phyloP scores from a whole-genome alignment of 2,329 filamentous ascomycete genomes.

The Colletotrichum shisoi region DNA sequence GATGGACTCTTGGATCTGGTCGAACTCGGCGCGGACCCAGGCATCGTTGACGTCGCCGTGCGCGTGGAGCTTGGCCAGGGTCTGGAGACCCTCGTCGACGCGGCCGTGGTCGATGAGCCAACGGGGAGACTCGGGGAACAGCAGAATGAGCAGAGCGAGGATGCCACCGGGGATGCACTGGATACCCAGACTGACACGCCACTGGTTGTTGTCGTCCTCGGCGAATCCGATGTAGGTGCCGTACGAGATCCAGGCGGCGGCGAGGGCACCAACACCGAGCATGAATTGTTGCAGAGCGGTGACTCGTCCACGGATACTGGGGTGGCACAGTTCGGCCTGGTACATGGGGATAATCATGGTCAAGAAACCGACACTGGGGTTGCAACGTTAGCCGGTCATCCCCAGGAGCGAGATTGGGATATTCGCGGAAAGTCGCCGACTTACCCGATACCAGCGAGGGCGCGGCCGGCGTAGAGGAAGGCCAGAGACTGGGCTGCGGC shows the following conservation, averaged over 20 bases:
- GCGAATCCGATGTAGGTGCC: conserved; percentile 51
- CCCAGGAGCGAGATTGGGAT: not conserved
- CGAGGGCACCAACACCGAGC: conserved; percentile 76
- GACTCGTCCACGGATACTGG: conserved; percentile 76
- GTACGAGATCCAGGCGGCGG: conserved; percentile 77
- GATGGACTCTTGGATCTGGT: conserved; percentile 73
- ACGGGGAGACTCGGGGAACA: conserved; percentile 75
- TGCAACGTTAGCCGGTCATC: not conserved
- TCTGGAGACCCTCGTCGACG: conserved; percentile 69
- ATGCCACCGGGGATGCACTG: conserved; percentile 74
- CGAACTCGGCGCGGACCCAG: conserved; percentile 76
- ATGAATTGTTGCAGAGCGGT: conserved; percentile 84
- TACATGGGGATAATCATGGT: conserved; percentile 65
- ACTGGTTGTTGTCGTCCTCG: conserved; percentile 46
- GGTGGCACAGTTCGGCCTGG: conserved; percentile 81
- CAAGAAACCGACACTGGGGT: conserved; percentile 55
- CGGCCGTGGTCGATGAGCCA: conserved; percentile 79
- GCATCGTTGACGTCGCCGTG: conserved; percentile 70
- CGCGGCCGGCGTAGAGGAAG: conserved; percentile 75
- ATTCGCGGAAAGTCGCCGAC: not conserved
- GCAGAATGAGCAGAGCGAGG: conserved; percentile 68
- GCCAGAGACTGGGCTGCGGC: conserved; percentile 67
- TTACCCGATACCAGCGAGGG: conserved; percentile 69
- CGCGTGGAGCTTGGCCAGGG: conserved; percentile 73
- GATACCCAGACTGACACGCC: conserved; percentile 64